Evolutionary conservation across 2,329 filamentous ascomycete genomes (phyloP), one percentile per base, ranked within the genome.

Genomic region (Scytalidium lignicola): DNA sequence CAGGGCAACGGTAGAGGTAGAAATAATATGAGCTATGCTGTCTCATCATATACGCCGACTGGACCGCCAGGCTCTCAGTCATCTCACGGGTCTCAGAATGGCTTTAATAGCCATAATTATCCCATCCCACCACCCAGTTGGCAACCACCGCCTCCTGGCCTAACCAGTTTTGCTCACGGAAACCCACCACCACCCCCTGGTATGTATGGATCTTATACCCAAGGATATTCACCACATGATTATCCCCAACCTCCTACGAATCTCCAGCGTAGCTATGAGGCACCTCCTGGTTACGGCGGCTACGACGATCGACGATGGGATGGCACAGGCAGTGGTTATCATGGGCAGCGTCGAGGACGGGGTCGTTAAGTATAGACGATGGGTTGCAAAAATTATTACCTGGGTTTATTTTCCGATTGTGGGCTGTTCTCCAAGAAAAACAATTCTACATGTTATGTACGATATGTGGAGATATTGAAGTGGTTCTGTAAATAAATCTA

Each of bases 11-110:
- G 76, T 26, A 66, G 71, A 44, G 70, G 74, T 51, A 68, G 71
- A 29, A 69, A 70, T 44, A 72, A 71, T 17, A 77, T 81, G 62
- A 81, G 79, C 54, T 83, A 82, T 62, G 70, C 69, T 3, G 63
- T 65, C 10, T 55, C 56, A 50, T 51, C 60, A 17, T 44, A 51
- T 26, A 49, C 43, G 42, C 29, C 42, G 23, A 47, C 42, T 15
- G 47, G 47, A 23, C 43, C 39, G 39, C 41, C 53, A 32, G 55
- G 51, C 41, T 48, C 55, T 46, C 55, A 56, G 21, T 54, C 54
- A 23, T 47, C 57, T 4, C 51, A 57, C 37, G 53, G 52, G 28
- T 51, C 45, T 42, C 50, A 56, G 37, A 57, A 58, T 26, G 49
- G 47, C 29, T 53, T 58, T 43, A 57, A 56, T 43, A 43, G 41